Percentiles rank a stretch among this genome's conserved stretches.
phyloP scores from a whole-genome alignment of 2,329 filamentous ascomycete genomes.

The Venturia carpophila region DNA sequence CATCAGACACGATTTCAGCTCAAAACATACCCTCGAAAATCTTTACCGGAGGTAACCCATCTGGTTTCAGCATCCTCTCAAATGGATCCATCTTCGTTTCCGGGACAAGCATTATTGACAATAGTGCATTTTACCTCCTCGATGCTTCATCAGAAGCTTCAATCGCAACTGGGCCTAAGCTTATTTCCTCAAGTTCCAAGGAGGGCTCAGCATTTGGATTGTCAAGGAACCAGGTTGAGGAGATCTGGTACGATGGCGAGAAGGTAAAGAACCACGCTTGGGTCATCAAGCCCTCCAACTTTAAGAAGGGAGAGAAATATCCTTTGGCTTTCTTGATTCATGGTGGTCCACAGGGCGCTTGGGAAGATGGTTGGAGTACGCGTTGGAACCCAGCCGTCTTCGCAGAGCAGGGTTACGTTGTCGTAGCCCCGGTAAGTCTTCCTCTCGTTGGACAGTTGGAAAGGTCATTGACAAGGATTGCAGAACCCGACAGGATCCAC shows the following conservation, averaged over 20 bases:
- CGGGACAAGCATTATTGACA: slow-evolving; percentile 63
- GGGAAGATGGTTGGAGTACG: slow-evolving; percentile 68
- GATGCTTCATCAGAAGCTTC: slow-evolving; percentile 27
- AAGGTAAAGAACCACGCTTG: slow-evolving; percentile 63
- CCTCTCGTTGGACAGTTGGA: too few species aligned
- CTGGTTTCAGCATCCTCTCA: slow-evolving; percentile 45
- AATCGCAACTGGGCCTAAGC: slow-evolving; percentile 22
- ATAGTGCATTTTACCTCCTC: slow-evolving; percentile 58
- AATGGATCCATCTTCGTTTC: slow-evolving; percentile 53
- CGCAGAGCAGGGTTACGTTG: slow-evolving; percentile 80
- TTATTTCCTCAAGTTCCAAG: slow-evolving; percentile 58
- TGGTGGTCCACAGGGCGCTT: slow-evolving; percentile 72
- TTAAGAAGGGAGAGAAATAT: slow-evolving; percentile 63
- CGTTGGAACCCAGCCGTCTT: slow-evolving; percentile 83
- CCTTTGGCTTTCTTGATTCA: slow-evolving; percentile 75
- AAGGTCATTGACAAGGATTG: neutral
- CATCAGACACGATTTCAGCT: slow-evolving; percentile 41
- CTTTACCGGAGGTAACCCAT: slow-evolving; percentile 29
- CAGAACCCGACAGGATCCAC: slow-evolving; percentile 73
- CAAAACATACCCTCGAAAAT: slow-evolving; percentile 25
- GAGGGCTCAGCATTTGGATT: slow-evolving; percentile 61
- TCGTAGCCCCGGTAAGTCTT: slow-evolving; percentile 51
- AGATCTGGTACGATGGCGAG: slow-evolving; percentile 62
- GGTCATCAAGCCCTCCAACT: slow-evolving; percentile 55
- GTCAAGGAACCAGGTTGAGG: slow-evolving; percentile 47